Base-by-base conservation (phyloP, 2,329 filamentous ascomycete genomes). In the Ceratocystis papillata region DNA sequence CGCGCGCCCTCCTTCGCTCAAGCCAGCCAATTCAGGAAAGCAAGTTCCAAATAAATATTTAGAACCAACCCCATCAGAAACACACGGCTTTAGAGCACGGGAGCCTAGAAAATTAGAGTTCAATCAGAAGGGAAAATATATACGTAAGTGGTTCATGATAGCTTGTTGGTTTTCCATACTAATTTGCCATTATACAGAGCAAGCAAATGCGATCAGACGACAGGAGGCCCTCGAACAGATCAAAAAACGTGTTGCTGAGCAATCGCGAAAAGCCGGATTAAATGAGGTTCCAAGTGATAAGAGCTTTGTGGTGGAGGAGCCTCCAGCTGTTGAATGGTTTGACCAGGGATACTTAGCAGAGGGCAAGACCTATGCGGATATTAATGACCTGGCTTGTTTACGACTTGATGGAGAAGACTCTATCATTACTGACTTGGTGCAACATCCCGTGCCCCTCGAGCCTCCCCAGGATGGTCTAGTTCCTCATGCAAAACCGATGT, bases 71-170 rank as follows among this genome's bases (percentile, higher is more conserved):
- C 87, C 78, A 69, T 75, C 86, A 12, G 81, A 83, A n/a, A 77
- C 81, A 3, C 84, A 87, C 80, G 80, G 70, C 77, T 79, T 65
- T 72, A 89, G 87, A 71, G 79, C 82, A 46, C 83, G 91, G 63
- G 81, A 88, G 69, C 83, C 90, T 10, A 86, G 89, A 68, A 86
- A 89, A 69, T 80, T 99, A 20, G 78, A 90, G 12, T 97, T 99
- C 79, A 96, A 96, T 72, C 87, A 92, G 71, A 95, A 96, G 75
- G 94, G 94, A 64, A 97, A 97, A 81, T 97, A 96, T 73, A 96
- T 97, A 68, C 87, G 67, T 68, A 62, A 55, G 67, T 68, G 15
- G 20, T 10, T 15, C 10, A 30, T 25, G 4, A 30, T 41, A 12
- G 17, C 5, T 48, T 6, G 22, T 12, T 17, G 15, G 12, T 61